Conservation (phyloP, 1,284 basidiomycete species). For the Coriolopsis trogii region DNA sequence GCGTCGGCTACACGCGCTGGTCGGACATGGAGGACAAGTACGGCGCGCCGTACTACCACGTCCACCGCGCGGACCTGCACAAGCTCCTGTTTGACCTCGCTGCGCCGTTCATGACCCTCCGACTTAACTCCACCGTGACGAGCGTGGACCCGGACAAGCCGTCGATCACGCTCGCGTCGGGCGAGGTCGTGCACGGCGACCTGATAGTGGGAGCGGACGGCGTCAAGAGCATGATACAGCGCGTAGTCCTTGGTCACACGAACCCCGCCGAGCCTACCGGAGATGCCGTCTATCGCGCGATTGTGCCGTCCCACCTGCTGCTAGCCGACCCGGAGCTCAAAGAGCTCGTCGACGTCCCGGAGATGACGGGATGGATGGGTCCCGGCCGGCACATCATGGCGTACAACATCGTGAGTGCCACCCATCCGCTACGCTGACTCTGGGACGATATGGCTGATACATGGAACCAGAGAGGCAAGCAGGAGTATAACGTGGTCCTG, state of each 20-base stretch:
- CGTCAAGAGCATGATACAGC: slow-evolving; percentile 54
- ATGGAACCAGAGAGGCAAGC: slow-evolving; percentile 39
- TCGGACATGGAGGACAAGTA: slow-evolving; percentile 40
- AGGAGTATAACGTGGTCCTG: slow-evolving; percentile 47
- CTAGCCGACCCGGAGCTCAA: slow-evolving; percentile 53
- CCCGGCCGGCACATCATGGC: slow-evolving; percentile 45
- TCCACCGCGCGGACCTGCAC: slow-evolving; percentile 63
- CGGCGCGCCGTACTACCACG: slow-evolving; percentile 50
- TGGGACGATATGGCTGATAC: slow-evolving; percentile 19
- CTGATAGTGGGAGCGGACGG: slow-evolving; percentile 50
- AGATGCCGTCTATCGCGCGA: slow-evolving; percentile 53
- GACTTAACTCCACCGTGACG: slow-evolving; percentile 45
- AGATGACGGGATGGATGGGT: slow-evolving; percentile 49
- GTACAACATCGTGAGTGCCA: slow-evolving; percentile 43
- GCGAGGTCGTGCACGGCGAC: slow-evolving; percentile 43
- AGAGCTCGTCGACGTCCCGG: slow-evolving; percentile 40
- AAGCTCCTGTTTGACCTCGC: slow-evolving; percentile 53
- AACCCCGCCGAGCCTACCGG: slow-evolving; percentile 48
- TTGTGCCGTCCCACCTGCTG: slow-evolving; percentile 50
- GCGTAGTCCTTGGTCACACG: slow-evolving; percentile 41
- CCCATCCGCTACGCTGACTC: neutral
- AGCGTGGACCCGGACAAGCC: slow-evolving; percentile 41
- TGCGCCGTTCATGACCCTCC: slow-evolving; percentile 45
- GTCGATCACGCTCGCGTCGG: slow-evolving; percentile 40
- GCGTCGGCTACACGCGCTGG: slow-evolving; percentile 47